These are phyloP conservation scores for Russula olivacea DNA, from an alignment of 768 basidiomycete species.

Conservation along the genomic window DNA sequence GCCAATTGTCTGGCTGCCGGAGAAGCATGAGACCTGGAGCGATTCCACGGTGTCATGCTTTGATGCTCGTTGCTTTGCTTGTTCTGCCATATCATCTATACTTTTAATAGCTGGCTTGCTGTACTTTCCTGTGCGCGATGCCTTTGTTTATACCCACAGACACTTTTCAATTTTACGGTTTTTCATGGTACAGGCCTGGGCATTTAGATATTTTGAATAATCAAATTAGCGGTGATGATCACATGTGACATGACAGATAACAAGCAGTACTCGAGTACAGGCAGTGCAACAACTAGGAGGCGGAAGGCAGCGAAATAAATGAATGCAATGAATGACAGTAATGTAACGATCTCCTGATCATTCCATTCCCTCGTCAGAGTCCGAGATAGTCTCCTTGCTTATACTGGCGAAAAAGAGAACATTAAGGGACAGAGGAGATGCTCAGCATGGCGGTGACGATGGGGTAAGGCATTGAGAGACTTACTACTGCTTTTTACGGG, in stretches of 20 bases:
- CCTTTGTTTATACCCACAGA: too few species aligned
- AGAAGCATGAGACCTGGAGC: too few species aligned
- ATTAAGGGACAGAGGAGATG: background rate
- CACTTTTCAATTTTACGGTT: too few species aligned
- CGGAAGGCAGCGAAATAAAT: background rate
- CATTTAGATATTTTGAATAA: background rate
- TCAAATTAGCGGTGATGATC: background rate
- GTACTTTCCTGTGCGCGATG: too few species aligned
- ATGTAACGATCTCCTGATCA: background rate
- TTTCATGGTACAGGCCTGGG: too few species aligned
- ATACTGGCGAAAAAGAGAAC: constrained; percentile 47
- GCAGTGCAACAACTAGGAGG: background rate
- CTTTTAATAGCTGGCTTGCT: too few species aligned
- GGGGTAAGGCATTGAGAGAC: constrained; percentile 29
- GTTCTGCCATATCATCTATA: too few species aligned
- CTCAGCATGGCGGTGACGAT: background rate
- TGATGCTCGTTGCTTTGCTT: too few species aligned
- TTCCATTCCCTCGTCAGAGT: constrained; percentile 78
- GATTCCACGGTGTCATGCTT: too few species aligned
- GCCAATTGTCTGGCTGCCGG: too few species aligned
- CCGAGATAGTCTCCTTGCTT: constrained; percentile 81
- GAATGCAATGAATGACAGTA: background rate
- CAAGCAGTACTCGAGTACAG: background rate
- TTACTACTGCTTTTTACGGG: constrained; percentile 73
- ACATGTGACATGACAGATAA: background rate